These are phyloP conservation scores for Naganishia sp. DNA, from an alignment of 1,284 basidiomycete species.

Conservation along the genomic window DNA sequence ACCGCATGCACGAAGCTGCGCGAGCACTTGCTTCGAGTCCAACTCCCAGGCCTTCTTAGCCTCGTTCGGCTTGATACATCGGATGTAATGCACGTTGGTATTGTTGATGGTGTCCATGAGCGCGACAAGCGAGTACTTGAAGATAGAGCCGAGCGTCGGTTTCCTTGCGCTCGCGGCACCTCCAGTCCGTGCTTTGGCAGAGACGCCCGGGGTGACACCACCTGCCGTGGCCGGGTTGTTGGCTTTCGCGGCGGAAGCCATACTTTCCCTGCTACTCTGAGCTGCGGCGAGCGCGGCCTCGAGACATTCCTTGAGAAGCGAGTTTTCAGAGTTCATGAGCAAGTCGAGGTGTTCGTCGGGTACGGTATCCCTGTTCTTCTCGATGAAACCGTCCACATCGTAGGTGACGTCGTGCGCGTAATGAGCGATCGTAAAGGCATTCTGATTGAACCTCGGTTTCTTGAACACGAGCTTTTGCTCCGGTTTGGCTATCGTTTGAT, in stretches of 20 bases:
- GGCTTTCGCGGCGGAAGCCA: conserved; percentile 44
- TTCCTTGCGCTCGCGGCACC: conserved; percentile 74
- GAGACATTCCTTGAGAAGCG: conserved; percentile 91
- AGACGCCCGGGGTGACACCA: conserved; percentile 32
- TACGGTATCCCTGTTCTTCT: conserved; percentile 98
- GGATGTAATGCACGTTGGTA: conserved; percentile 98
- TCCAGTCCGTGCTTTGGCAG: conserved; percentile 41
- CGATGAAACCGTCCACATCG: conserved; percentile 95
- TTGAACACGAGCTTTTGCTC: conserved; percentile 90
- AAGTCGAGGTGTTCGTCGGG: conserved; percentile 95
- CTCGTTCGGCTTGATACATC: conserved; percentile 99
- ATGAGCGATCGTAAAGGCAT: conserved; percentile 96
- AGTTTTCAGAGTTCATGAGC: conserved; percentile 80
- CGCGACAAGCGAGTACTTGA: conserved; percentile 90
- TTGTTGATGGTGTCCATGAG: conserved; percentile 97
- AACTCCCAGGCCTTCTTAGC: conserved; percentile 96
- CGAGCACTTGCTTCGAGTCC: conserved; percentile 90
- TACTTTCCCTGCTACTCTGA: conserved; percentile 53
- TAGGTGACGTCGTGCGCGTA: conserved; percentile 98
- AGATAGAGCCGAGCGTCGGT: conserved; percentile 96
- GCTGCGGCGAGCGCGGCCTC: conserved; percentile 79
- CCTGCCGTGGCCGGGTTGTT: conserved; percentile 37
- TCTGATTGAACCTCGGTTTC: conserved; percentile 95
- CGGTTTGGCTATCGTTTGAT: conserved; percentile 80
- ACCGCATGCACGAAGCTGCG: conserved; percentile 96